Percentiles rank a stretch among this genome's conserved stretches.
phyloP scores from a whole-genome alignment of 192 early-diverging fungal genomes.

The Entomortierella beljakovae region DNA sequence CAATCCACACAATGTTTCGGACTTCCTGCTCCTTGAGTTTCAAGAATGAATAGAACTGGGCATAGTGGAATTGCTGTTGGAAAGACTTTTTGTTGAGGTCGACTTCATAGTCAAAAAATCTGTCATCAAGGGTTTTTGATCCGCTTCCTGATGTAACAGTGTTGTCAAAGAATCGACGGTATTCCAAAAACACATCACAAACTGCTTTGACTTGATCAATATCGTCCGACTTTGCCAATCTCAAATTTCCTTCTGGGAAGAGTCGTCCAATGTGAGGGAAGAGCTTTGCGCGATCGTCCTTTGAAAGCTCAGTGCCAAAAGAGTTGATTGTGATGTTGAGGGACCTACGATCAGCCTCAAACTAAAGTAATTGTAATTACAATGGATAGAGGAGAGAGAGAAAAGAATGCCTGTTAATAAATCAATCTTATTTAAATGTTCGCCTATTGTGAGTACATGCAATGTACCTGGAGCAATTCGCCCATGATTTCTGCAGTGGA shows the following conservation, averaged over 20 bases:
- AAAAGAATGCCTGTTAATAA: neutral
- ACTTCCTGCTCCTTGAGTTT: slow-evolving; percentile 99
- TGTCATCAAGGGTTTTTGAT: slow-evolving; percentile 89
- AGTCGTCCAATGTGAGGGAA: slow-evolving; percentile 92
- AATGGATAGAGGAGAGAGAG: neutral
- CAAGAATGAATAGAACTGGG: slow-evolving; percentile 94
- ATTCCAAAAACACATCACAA: slow-evolving; percentile 89
- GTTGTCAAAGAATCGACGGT: slow-evolving; percentile 86
- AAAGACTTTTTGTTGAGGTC: slow-evolving; percentile 93
- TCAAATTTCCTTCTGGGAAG: slow-evolving; percentile 90
- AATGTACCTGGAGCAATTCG: slow-evolving; percentile 90
- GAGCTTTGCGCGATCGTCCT: slow-evolving; percentile 96
- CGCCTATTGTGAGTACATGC: no score
- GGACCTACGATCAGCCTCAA: slow-evolving; percentile 98
- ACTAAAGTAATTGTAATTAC: slow-evolving; percentile 57
- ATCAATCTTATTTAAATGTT: no score
- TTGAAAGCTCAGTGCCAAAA: slow-evolving; percentile 85
- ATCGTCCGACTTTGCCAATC: slow-evolving; percentile 91
- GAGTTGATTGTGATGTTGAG: slow-evolving; percentile 75
- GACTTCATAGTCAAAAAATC: slow-evolving; percentile 96
- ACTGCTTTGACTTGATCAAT: slow-evolving; percentile 91
- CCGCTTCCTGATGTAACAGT: slow-evolving; percentile 44
- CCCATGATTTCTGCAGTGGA: slow-evolving; percentile 94
- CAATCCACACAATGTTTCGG: slow-evolving; percentile 97
- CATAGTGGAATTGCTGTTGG: slow-evolving; percentile 97